Percentiles rank a stretch among this genome's conserved stretches.
Evolutionary conservation across 2,329 filamentous ascomycete genomes (phyloP).

Genomic region (Monosporascus sp.): DNA sequence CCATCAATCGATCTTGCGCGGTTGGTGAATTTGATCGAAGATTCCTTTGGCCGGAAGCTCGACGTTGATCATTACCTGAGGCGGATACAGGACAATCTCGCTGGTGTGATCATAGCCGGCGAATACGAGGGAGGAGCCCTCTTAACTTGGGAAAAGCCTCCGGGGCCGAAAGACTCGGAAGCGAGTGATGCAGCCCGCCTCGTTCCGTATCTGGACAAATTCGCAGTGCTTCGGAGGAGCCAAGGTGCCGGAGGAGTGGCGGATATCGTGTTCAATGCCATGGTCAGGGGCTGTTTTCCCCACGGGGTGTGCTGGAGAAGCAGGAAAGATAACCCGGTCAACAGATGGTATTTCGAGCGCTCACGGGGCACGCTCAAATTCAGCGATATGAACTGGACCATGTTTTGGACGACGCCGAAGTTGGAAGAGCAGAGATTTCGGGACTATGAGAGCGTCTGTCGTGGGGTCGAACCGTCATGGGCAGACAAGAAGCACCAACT

Average conservation of each 20-base stretch:
- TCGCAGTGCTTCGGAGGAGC: slow-evolving; percentile 81
- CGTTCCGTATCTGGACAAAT: slow-evolving; percentile 95
- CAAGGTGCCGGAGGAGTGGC: slow-evolving; percentile 91
- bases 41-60: slow-evolving; percentile 83
- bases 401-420: slow-evolving; percentile 91
- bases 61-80: slow-evolving; percentile 78
- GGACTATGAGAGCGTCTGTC: slow-evolving; percentile 74
- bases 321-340: slow-evolving; percentile 86
- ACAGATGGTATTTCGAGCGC: slow-evolving; percentile 98
- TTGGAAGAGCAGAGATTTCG: slow-evolving; percentile 50
- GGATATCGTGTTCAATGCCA: slow-evolving; percentile 92
- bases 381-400: slow-evolving; percentile 80
- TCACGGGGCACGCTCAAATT: slow-evolving; percentile 80
- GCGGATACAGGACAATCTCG: slow-evolving; percentile 75
- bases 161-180: slow-evolving; percentile 49
- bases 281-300: slow-evolving; percentile 87
- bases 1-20: slow-evolving; percentile 76
- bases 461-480: slow-evolving; percentile 59
- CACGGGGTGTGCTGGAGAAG: slow-evolving; percentile 89
- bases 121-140: slow-evolving; percentile 96
- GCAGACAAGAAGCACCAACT: slow-evolving; percentile 52
- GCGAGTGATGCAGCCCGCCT: slow-evolving; percentile 54
- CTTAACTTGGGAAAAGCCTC: slow-evolving; percentile 85
- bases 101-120: slow-evolving; percentile 89
- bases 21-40: slow-evolving; percentile 82